phyloP scores from a whole-genome alignment of 306 rosid genomes.

The Vachellia collinsii region DNA sequence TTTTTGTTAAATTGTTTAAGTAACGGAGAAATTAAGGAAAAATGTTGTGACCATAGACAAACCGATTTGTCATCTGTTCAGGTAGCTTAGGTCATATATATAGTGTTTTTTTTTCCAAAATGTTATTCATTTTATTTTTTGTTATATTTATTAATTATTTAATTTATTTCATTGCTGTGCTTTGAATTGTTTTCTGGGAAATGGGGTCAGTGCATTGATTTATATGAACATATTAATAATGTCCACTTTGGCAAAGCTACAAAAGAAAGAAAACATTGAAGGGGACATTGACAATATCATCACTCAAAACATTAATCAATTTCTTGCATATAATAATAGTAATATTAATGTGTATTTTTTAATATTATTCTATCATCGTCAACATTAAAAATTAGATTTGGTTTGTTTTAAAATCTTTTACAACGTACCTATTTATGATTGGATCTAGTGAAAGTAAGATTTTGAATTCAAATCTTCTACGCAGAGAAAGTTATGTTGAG shows the following conservation, averaged over 20 bases:
- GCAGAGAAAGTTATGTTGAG: neutral
- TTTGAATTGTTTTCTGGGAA: neutral
- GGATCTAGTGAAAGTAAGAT: neutral
- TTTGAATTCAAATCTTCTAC: neutral
- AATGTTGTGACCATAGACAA: conserved; percentile 34
- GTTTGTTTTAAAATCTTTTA: neutral
- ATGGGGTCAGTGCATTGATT: conserved; percentile 25
- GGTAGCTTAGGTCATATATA: neutral
- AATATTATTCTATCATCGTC: neutral
- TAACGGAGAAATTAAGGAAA: conserved; percentile 25
- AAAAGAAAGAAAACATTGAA: conserved; percentile 29
- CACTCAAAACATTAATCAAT: neutral
- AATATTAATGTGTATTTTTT: conserved; percentile 1
- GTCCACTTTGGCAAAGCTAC: conserved; percentile 8
- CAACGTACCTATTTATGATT: neutral
- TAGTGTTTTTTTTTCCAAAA: conserved; percentile 21
- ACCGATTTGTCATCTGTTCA: conserved; percentile 32
- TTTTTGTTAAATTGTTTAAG: neutral
- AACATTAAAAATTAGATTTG: neutral
- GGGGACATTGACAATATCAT: neutral
- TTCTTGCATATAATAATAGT: neutral
- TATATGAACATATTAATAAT: neutral
- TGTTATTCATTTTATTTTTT: neutral
- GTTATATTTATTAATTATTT: neutral
- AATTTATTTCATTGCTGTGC: neutral